A percentile compares a stretch with the other conserved stretches of the same genome.
Conservation (phyloP, 208 protist genomes). For the Acanthamoeba quina region DNA sequence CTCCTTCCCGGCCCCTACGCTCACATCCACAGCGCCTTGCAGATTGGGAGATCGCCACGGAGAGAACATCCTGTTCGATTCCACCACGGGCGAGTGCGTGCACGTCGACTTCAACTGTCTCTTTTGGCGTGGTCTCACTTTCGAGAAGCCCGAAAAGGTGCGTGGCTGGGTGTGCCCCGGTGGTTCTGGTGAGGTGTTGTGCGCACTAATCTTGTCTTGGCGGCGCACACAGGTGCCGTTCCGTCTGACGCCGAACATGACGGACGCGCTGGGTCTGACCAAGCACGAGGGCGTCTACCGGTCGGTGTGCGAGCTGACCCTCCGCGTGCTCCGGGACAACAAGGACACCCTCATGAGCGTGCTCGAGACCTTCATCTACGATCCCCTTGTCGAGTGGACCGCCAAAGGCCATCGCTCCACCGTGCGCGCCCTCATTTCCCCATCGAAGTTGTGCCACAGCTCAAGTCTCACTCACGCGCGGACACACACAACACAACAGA, state of each 20-base stretch:
- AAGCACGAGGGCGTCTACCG: conserved; percentile 95
- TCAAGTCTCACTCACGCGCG: no score
- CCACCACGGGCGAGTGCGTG: conserved; percentile 93
- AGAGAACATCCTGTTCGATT: conserved; percentile 97
- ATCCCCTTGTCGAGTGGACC: conserved; percentile 87
- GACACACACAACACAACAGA: background rate
- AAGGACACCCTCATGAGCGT: conserved; percentile 71
- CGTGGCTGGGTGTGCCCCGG: background rate
- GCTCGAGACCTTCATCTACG: conserved; percentile 92
- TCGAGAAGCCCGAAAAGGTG: conserved; percentile 13
- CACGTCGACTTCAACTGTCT: conserved; percentile 95
- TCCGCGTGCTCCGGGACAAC: conserved; percentile 91
- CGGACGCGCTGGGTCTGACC: conserved; percentile 94
- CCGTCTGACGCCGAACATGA: conserved; percentile 96
- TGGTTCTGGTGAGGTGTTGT: conserved; percentile 90
- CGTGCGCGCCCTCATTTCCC: background rate
- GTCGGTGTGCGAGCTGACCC: conserved; percentile 90
- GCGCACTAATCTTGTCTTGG: conserved; percentile 92
- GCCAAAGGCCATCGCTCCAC: conserved; percentile 16
- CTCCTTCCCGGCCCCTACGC: no score
- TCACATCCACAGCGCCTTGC: background rate
- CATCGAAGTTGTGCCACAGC: background rate
- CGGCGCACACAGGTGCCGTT: conserved; percentile 97
- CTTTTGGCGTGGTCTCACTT: conserved; percentile 33
- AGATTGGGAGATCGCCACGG: conserved; percentile 96